Base-by-base conservation (phyloP, 2,329 filamentous ascomycete genomes). In the Aspergillus texensis region DNA sequence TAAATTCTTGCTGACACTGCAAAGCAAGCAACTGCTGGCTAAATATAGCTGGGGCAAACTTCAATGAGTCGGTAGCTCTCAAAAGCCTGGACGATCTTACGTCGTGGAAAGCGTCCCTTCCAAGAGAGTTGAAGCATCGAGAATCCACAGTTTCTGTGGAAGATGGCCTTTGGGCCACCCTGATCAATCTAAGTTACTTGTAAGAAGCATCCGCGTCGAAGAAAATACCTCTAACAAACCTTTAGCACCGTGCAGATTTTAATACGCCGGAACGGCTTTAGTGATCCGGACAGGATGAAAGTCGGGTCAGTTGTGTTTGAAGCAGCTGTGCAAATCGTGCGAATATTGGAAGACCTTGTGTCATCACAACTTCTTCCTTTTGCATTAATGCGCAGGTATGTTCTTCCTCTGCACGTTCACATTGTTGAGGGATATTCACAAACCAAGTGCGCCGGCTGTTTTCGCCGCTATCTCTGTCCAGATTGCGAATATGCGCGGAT, bases 331-430 rank as follows among this genome's bases (percentile, higher is more conserved):
- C 50, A 61, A 16, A 61, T 64, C n/a, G 58, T 64, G 24, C 54
- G 62, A 16, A 58, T 64, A 10, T 26, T 64, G 6, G 62, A 64
- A 24, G 50, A 64, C 24, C 39, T 64, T 24, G 34, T 64, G 21
- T 48, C 55, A 24, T 58, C 54, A 8, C 53, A 58, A 21, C 39
- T 64, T 9, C 36, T 64, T 14, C 48, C 32, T 11, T 32, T 52
- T 32, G 24, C 46, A 28, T 50, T 50, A 16, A 10, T 28, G 26
- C 46, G 46, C 26, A 19, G 46, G 46, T 50, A 32, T 50, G 46
- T 30, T 10, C 21, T 28, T 19, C 46, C 14, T 4, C 8, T 19
- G 3, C 12, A 19, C 16, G 4, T 6, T 28, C 1, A n/a, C 14
- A 2, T 19, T 50, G 14, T 11, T 26, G 6, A 50, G 26, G 4